phyloP scores from a whole-genome alignment of 805 yeast species.

The Groenewaldozyma tartarivorans region DNA sequence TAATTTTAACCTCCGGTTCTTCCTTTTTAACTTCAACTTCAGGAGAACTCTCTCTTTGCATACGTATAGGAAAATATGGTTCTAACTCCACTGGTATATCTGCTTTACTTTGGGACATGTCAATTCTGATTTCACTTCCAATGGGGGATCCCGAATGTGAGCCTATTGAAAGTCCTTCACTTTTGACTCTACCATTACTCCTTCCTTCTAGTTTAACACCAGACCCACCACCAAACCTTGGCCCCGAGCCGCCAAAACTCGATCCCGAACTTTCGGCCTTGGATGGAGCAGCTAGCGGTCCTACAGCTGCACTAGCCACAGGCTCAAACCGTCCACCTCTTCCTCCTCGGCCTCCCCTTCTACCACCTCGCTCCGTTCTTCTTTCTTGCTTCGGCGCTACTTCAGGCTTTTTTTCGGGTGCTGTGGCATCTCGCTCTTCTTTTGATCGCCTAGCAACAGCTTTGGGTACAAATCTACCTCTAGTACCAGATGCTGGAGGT shows the following conservation, averaged over 20 bases:
- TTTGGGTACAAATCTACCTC: constrained; percentile 69
- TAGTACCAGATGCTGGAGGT: constrained; percentile 5
- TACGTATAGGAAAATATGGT: constrained; percentile 19
- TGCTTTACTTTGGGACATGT: constrained; percentile 12
- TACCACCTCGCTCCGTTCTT: constrained; percentile 9
- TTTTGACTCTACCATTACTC: constrained; percentile 9
- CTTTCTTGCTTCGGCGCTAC: constrained; percentile 22
- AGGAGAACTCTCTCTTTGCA: constrained; percentile 11
- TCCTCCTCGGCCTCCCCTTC: constrained; percentile 16
- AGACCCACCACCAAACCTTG: not conserved
- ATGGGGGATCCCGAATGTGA: constrained; percentile 7
- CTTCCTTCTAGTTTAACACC: constrained; percentile 1
- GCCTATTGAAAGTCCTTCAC: constrained; percentile 11
- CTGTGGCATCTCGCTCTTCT: constrained; percentile 73
- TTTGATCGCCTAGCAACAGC: constrained; percentile 74
- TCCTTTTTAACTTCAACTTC: constrained; percentile 3
- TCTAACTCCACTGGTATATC: constrained; percentile 12
- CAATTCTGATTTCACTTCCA: constrained; percentile 12
- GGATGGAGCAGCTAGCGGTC: constrained; percentile 28
- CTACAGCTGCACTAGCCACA: constrained; percentile 23
- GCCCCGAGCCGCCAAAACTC: not conserved
- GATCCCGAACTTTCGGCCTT: constrained; percentile 11
- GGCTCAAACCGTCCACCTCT: constrained; percentile 19
- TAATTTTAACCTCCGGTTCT: constrained; percentile 7
- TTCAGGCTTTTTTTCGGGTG: constrained; percentile 33